Evolutionary conservation across 768 basidiomycete species (phyloP), one percentile per base, ranked within the genome.

Genomic region (Boletellus sp.): DNA sequence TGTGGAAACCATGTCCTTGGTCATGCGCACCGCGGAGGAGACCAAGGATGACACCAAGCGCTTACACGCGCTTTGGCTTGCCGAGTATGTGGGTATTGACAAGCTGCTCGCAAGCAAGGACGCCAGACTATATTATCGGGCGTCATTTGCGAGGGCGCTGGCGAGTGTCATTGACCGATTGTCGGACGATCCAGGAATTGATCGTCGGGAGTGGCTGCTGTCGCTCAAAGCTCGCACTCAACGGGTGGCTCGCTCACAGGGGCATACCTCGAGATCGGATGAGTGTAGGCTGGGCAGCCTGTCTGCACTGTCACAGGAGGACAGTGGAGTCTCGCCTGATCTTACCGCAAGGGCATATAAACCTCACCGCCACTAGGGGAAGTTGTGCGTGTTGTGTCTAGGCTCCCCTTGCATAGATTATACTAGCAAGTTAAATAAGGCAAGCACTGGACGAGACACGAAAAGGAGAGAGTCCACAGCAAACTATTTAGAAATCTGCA

Each of bases 31-130:
- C 1, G 84, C 87, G n/a, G 58, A 80, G 37, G 72, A 71, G 12
- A 78, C 76, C 19, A 70, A 72, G 20, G 77, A 79, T 52, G 63
- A 66, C 13, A 74, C 76, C 28, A 71, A 81, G 58, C 70, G 80
- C 58, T 77, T 79, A 20, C 84, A 87, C 57, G 78, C 75, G 50
- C 57, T 88, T 47, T 78, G 87, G 33, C 78, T 91, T 6, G 62
- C 80, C 8, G 66, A 74, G 52, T 65, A 76, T 57, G 64, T 83
- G 39, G 75, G 77, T 34, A 64, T 72, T 9, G 70, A 70, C 23
- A 50, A 42, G 16, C 58, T 81, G 23, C 62, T 79, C 17, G 52
- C 38, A 38, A 49, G 54, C 33, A 24, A 55, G 44, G 23, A 38
- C 39, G 47, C 63, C 37, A 52, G 58, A 36, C 44, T 52, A 2